Conservation (phyloP, 371 early-diverging fungal species). For the Zychaea mexicana region DNA sequence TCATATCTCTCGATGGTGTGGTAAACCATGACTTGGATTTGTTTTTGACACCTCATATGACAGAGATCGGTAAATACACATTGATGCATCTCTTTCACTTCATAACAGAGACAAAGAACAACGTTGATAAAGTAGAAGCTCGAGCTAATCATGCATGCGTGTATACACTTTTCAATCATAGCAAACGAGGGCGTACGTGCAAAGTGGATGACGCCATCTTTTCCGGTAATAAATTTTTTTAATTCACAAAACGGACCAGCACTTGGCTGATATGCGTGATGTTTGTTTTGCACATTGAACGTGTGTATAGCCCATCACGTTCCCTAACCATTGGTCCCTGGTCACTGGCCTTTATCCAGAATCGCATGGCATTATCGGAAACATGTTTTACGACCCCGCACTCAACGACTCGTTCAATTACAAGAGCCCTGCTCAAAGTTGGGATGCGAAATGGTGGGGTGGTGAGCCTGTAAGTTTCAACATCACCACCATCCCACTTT, state of each 20-base stretch:
- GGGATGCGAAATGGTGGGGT: conserved; percentile 85
- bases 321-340: conserved; percentile 94
- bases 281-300: background rate
- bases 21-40: conserved; percentile 82
- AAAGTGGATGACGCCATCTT: conserved; percentile 75
- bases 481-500: no score
- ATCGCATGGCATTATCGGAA: conserved; percentile 90
- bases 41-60: conserved; percentile 72
- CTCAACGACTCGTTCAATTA: conserved; percentile 84
- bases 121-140: background rate
- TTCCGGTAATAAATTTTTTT: conserved; percentile 53
- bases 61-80: conserved; percentile 51
- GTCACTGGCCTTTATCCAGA: conserved; percentile 93
- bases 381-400: conserved; percentile 81
- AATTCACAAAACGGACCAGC: background rate
- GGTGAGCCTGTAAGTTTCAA: conserved; percentile 84
- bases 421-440: conserved; percentile 61
- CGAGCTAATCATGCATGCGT: no score
- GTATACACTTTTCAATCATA: no score
- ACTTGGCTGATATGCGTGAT: background rate
- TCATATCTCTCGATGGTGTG: conserved; percentile 92
- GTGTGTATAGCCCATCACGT: conserved; percentile 69
- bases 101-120: background rate
- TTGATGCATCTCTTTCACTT: background rate
- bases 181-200: conserved; percentile 57